Evolutionary conservation across 2,329 filamentous ascomycete species (phyloP).

Genomic region (Sclerotinia borealis): DNA sequence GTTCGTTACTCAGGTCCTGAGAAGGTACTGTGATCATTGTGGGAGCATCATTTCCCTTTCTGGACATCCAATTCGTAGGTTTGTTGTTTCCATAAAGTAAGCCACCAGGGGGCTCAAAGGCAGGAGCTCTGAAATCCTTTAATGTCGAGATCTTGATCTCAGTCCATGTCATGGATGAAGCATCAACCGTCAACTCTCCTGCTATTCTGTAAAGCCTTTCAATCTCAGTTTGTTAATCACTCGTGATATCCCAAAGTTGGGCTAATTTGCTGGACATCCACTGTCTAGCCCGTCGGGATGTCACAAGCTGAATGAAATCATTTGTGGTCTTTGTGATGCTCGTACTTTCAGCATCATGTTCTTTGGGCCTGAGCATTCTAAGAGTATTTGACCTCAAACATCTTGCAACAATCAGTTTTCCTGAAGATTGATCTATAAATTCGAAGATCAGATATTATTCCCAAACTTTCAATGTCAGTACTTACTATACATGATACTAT

Average conservation of each 20-base stretch:
- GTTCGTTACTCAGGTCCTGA: neutral
- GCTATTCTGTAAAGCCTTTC: neutral
- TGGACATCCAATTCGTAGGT: neutral
- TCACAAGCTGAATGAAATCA: neutral
- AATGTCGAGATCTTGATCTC: neutral
- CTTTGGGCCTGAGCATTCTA: neutral
- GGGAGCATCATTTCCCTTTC: neutral
- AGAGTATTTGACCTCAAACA: neutral
- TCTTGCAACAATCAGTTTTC: neutral
- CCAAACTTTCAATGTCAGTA: neutral
- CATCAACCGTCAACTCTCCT: neutral
- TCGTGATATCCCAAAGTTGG: neutral
- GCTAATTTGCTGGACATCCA: neutral
- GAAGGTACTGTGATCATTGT: neutral
- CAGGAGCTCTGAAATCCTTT: neutral
- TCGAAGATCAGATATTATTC: neutral
- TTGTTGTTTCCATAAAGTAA: neutral
- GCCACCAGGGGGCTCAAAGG: no score
- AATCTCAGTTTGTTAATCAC: neutral
- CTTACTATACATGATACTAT: neutral
- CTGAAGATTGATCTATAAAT: neutral
- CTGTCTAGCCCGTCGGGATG: neutral
- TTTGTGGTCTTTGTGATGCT: no score
- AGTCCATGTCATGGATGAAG: neutral
- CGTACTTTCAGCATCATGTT: no score